Percentiles rank a stretch among this genome's conserved stretches.
These are phyloP conservation scores for Spathaspora passalidarum DNA, from an alignment of 805 yeast species.

Conservation along the genomic window DNA sequence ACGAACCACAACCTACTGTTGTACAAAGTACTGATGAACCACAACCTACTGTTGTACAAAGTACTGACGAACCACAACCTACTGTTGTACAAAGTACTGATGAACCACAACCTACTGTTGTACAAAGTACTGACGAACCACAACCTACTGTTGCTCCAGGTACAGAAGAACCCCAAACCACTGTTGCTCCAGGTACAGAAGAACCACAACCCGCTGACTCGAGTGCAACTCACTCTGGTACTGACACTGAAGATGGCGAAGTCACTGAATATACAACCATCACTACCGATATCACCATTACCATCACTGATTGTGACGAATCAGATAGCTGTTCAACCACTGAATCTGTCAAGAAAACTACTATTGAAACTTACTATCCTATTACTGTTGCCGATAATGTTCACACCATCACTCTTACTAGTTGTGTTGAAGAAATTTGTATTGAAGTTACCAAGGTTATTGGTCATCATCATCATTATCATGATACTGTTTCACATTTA, in stretches of 20 bases:
- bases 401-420: background rate
- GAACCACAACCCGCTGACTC: conserved; percentile 1
- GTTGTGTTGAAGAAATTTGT: background rate
- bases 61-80: too few species aligned
- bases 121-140: too few species aligned
- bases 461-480: too few species aligned
- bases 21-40: too few species aligned
- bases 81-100: too few species aligned
- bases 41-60: too few species aligned
- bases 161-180: too few species aligned
- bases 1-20: too few species aligned
- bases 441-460: background rate
- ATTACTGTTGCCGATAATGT: conserved; percentile 1
- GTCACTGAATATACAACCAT: background rate
- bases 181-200: too few species aligned
- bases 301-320: conserved; percentile 6
- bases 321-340: background rate
- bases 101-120: too few species aligned
- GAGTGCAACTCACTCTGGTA: background rate
- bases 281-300: background rate
- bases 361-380: conserved; percentile 12
- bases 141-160: too few species aligned
- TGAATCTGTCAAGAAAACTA: conserved; percentile 1
- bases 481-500: background rate
- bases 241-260: background rate